Conservation (phyloP, 768 basidiomycete genomes). For the Russula lepida region DNA sequence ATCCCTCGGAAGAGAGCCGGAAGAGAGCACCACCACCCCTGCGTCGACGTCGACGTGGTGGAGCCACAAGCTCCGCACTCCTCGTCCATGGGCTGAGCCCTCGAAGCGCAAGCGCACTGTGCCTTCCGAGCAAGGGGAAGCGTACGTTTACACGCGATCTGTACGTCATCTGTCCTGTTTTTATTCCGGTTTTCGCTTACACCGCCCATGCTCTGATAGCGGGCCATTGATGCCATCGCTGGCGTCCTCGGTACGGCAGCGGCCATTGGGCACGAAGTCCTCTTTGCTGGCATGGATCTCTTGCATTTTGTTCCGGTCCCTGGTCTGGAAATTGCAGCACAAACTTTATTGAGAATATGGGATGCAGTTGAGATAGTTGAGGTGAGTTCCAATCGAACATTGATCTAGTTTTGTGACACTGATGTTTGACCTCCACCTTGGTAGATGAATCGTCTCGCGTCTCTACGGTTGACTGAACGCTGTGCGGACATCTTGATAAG, state of each 20-base stretch:
- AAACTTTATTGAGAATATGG: constrained; percentile 54
- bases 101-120: constrained; percentile 23
- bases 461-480: constrained; percentile 62
- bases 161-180: constrained; percentile 13
- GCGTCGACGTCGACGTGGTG: constrained; percentile 25
- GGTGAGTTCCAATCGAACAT: constrained; percentile 27
- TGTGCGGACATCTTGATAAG: constrained; percentile 62
- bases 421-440: neutral
- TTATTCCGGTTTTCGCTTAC: neutral
- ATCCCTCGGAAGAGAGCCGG: constrained; percentile 6
- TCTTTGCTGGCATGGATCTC: constrained; percentile 35
- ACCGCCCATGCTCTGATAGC: constrained; percentile 16
- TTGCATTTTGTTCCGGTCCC: constrained; percentile 48
- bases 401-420: neutral
- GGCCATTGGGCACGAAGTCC: constrained; percentile 38
- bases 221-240: constrained; percentile 22
- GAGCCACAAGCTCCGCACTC: constrained; percentile 14
- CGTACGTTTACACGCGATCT: constrained; percentile 25
- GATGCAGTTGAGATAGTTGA: constrained; percentile 51
- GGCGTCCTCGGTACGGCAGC: constrained; percentile 36
- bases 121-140: constrained; percentile 26
- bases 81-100: constrained; percentile 25
- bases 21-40: neutral
- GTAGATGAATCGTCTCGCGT: constrained; percentile 60
- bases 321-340: constrained; percentile 45